These are phyloP conservation scores for Cyberlindnera galapagoensis DNA, from an alignment of 805 yeast genomes.

Conservation along the genomic window DNA sequence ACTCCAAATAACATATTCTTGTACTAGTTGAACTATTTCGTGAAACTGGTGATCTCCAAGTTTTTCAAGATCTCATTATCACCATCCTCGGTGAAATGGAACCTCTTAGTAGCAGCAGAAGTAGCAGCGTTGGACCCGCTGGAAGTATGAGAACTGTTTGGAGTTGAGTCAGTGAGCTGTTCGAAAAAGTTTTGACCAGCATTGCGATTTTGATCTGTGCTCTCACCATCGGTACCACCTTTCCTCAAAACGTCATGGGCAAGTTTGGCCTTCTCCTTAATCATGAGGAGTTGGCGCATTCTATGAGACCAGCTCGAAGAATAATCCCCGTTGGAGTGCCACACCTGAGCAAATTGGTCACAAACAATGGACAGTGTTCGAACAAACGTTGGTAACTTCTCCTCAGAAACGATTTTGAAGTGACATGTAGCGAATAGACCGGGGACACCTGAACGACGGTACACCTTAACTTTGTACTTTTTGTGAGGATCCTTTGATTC, in stretches of 20 bases:
- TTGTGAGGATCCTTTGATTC: conserved; percentile 26
- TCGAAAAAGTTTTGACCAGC: conserved; percentile 21
- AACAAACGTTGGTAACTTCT: conserved; percentile 54
- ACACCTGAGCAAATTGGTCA: conserved; percentile 65
- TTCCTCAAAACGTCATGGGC: conserved; percentile 10
- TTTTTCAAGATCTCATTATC: conserved; percentile 22
- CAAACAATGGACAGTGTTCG: conserved; percentile 63
- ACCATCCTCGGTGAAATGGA: conserved; percentile 17
- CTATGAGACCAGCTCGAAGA: conserved; percentile 65
- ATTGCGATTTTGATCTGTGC: conserved; percentile 10
- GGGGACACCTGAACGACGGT: conserved; percentile 64
- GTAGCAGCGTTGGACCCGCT: conserved; percentile 12
- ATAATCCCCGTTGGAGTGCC: conserved; percentile 57
- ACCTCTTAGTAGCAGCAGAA: conserved; percentile 13
- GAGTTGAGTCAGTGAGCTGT: conserved; percentile 11
- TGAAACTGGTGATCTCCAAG: conserved; percentile 23
- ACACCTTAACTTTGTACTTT: conserved; percentile 56
- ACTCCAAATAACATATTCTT: neutral
- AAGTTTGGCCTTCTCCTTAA: conserved; percentile 27
- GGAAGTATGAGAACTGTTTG: conserved; percentile 4
- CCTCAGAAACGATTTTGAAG: conserved; percentile 59
- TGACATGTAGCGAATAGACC: conserved; percentile 73
- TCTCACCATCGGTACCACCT: conserved; percentile 5
- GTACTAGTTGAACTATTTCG: conserved; percentile 13
- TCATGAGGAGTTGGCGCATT: conserved; percentile 42